phyloP scores from a whole-genome alignment of 768 basidiomycete species.

The Udeniomyces megalosporus region DNA sequence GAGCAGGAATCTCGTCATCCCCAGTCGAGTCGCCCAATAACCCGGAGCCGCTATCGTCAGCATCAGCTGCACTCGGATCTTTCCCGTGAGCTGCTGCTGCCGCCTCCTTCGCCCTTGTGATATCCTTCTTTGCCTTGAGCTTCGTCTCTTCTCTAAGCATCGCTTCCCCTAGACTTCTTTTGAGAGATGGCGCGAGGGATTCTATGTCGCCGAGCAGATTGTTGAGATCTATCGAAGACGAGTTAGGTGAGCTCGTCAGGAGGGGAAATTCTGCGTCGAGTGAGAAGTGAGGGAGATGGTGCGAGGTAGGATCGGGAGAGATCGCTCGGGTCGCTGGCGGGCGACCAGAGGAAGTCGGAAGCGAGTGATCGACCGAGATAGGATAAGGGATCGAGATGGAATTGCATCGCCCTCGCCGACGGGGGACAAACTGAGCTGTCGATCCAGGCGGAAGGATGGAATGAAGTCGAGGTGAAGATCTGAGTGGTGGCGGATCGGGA shows the following conservation, averaged over 20 bases:
- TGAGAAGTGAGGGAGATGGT: conserved; percentile 23
- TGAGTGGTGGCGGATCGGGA: not conserved
- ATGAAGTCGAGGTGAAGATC: not conserved
- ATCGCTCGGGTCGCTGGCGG: not conserved
- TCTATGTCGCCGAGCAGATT: conserved; percentile 8
- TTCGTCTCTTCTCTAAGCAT: conserved; percentile 17
- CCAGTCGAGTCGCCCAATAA: conserved; percentile 16
- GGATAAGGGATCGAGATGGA: not conserved
- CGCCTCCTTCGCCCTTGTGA: conserved; percentile 7
- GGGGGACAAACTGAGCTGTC: not conserved
- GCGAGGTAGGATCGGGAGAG: not conserved
- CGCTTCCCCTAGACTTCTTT: conserved; percentile 27
- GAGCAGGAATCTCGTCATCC: conserved; percentile 23
- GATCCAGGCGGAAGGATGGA: not conserved
- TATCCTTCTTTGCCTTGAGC: too few relatives aligned
- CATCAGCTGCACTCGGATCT: not conserved
- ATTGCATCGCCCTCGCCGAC: not conserved
- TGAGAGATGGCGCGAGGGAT: conserved; percentile 17
- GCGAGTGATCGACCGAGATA: not conserved
- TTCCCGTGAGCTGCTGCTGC: conserved; percentile 24
- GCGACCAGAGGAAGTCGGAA: not conserved
- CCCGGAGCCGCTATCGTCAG: not conserved
- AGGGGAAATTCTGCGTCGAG: conserved; percentile 26
- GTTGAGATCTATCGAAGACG: not conserved
- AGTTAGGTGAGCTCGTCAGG: too few relatives aligned